Conservation (phyloP, 345 rosid species). For the Brassica juncea region DNA sequence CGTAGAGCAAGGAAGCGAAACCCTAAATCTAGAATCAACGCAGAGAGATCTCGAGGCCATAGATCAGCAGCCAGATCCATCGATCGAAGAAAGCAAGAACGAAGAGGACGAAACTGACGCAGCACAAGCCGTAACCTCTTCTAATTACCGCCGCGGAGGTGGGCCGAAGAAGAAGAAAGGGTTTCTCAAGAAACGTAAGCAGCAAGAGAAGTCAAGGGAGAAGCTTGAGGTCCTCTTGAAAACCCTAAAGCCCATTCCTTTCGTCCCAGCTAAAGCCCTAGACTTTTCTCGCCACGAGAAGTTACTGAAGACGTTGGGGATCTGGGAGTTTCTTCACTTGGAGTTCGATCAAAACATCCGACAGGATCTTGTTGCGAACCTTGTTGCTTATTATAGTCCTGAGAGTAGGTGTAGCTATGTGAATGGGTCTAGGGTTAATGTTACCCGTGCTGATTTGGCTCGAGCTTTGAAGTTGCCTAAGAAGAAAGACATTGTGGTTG, state of each 20-base stretch:
- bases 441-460: conserved; percentile 76
- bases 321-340: conserved; percentile 85
- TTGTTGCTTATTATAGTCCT: conserved; percentile 59
- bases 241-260: conserved; percentile 63
- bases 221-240: conserved; percentile 54
- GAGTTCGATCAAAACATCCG: conserved; percentile 60
- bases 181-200: conserved; percentile 40
- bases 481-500: conserved; percentile 43
- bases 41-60: conserved; percentile 4
- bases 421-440: conserved; percentile 52
- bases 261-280: conserved; percentile 47
- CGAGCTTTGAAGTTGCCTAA: conserved; percentile 74
- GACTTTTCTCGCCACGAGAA: conserved; percentile 63
- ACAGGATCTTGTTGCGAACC: conserved; percentile 54
- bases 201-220: conserved; percentile 42
- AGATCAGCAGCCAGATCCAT: conserved; percentile 24
- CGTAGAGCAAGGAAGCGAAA: conserved; percentile 4
- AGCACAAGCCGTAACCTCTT: conserved; percentile 25
- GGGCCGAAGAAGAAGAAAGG: conserved; percentile 51
- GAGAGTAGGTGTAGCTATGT: conserved; percentile 56
- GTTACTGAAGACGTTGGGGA: conserved; percentile 60
- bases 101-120: conserved; percentile 39
- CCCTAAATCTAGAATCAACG: not conserved
- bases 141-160: conserved; percentile 48
- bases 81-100: conserved; percentile 28